A percentile compares a stretch with the other conserved stretches of the same genome.
Evolutionary conservation across 176 grass and related monocot species (phyloP).

Genomic region (Phoenix dactylifera): DNA sequence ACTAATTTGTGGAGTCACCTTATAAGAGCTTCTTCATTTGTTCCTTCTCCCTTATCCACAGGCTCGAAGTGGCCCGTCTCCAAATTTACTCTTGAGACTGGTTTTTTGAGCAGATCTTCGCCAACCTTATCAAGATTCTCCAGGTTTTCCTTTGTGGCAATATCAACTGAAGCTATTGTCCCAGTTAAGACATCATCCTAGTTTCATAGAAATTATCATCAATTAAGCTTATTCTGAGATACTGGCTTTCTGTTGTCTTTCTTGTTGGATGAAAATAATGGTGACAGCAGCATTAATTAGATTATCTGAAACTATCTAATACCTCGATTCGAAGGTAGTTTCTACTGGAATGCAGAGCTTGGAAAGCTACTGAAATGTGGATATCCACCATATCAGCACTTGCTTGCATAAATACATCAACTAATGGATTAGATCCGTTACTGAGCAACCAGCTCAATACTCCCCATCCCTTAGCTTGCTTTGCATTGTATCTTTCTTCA

Average conservation of each 20-base stretch:
- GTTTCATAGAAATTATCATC: too few relatives aligned
- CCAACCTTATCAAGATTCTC: slow-evolving; percentile 46
- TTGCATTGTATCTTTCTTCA: slow-evolving; percentile 9
- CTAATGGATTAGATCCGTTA: neutral
- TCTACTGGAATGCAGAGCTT: neutral
- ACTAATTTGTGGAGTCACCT: slow-evolving; percentile 20
- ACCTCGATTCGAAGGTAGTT: slow-evolving; percentile 18
- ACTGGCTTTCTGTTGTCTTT: too few relatives aligned
- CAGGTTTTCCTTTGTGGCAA: slow-evolving; percentile 68
- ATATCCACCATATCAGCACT: slow-evolving; percentile 17
- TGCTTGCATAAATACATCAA: slow-evolving; percentile 8
- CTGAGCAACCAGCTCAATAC: slow-evolving; percentile 8
- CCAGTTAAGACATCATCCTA: slow-evolving; percentile 21
- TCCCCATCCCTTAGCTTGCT: neutral
- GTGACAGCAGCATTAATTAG: neutral
- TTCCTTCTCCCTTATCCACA: slow-evolving; percentile 29
- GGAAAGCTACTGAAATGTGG: slow-evolving; percentile 13
- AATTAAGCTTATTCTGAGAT: too few relatives aligned
- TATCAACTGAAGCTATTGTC: slow-evolving; percentile 43
- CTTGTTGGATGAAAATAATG: neutral
- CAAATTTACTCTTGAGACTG: slow-evolving; percentile 59
- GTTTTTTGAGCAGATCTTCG: slow-evolving; percentile 49
- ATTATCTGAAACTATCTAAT: neutral
- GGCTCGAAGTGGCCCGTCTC: slow-evolving; percentile 33
- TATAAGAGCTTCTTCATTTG: slow-evolving; percentile 55